Conservation (phyloP, 2,329 filamentous ascomycete species). For the Penicillium sp. region DNA sequence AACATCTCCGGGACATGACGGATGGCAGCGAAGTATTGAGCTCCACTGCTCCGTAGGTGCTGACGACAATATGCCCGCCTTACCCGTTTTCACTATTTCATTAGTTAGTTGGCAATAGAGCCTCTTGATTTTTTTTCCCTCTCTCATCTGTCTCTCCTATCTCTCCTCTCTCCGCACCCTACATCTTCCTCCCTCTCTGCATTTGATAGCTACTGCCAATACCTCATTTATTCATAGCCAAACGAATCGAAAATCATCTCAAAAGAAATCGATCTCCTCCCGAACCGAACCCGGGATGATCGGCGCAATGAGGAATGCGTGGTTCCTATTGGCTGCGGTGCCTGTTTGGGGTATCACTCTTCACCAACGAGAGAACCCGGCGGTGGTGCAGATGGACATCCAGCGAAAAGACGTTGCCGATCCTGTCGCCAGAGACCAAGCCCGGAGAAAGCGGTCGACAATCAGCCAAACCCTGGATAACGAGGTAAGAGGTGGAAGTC, state of each 20-base stretch:
- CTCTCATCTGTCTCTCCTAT: neutral
- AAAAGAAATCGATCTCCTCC: conserved; percentile 5
- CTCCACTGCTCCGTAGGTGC: neutral
- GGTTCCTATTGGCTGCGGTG: conserved; percentile 17
- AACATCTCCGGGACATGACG: too few species aligned
- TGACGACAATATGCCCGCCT: conserved; percentile 1
- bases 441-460: conserved; percentile 43
- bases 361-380: conserved; percentile 39
- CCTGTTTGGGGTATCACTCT: conserved; percentile 30
- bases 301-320: conserved; percentile 23
- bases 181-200: neutral
- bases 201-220: neutral
- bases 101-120: neutral
- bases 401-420: conserved; percentile 50
- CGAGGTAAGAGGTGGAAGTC: conserved; percentile 38
- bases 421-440: conserved; percentile 49
- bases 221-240: too few species aligned
- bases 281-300: conserved; percentile 1
- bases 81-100: neutral
- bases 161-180: neutral
- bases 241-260: neutral
- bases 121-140: neutral
- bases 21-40: too few species aligned
- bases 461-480: conserved; percentile 56
- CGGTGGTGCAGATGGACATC: conserved; percentile 53